phyloP scores from a whole-genome alignment of 805 yeast species.

The Jamesozyma spencerorum region DNA sequence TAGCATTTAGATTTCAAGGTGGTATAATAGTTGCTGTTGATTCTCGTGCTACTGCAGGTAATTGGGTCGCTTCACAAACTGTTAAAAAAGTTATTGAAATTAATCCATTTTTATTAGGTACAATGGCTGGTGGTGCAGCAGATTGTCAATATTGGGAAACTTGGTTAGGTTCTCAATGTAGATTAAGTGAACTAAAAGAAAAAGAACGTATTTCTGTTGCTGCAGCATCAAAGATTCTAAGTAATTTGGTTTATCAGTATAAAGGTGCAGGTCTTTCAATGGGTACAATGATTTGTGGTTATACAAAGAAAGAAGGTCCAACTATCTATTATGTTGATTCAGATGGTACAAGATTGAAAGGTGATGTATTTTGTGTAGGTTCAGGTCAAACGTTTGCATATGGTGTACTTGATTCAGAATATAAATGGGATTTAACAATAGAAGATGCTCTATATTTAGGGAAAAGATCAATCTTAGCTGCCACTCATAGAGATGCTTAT shows the following conservation, averaged over 20 bases:
- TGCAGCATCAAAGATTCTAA: conserved; percentile 88
- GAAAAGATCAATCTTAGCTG: conserved; percentile 91
- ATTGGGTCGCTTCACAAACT: conserved; percentile 96
- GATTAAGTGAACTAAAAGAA: conserved; percentile 88
- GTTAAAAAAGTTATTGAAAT: conserved; percentile 96
- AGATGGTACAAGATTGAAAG: conserved; percentile 91
- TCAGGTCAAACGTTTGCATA: conserved; percentile 99
- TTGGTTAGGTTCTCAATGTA: conserved; percentile 95
- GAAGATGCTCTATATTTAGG: conserved; percentile 94
- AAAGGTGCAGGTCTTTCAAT: conserved; percentile 97
- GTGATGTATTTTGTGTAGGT: conserved; percentile 94
- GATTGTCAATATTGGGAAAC: conserved; percentile 99
- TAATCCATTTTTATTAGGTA: conserved; percentile 89
- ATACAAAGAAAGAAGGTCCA: conserved; percentile 91
- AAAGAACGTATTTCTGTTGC: conserved; percentile 93
- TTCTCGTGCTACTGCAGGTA: conserved; percentile 95
- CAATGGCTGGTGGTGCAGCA: conserved; percentile 99
- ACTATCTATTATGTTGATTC: conserved; percentile 93
- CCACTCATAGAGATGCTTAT: conserved; percentile 96
- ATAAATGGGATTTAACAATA: conserved; percentile 81
- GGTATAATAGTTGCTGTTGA: conserved; percentile 96
- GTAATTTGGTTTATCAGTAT: conserved; percentile 84
- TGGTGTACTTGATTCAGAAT: conserved; percentile 91
- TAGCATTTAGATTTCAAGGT: conserved; percentile 91
- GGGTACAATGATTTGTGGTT: conserved; percentile 99